phyloP scores from a whole-genome alignment of 768 basidiomycete species.

The Lactarius hatsudake region DNA sequence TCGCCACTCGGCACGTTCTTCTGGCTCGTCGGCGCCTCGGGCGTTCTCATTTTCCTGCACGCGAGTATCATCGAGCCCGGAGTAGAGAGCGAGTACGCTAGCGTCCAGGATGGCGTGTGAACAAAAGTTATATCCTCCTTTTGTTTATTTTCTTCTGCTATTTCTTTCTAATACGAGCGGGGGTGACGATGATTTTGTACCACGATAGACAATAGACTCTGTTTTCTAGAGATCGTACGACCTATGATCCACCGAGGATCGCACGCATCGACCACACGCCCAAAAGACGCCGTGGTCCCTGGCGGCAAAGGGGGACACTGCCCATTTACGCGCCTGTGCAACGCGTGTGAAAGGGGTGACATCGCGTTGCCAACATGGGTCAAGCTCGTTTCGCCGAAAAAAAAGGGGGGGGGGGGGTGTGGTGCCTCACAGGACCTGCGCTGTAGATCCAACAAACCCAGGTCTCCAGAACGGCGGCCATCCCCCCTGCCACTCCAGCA shows the following conservation, averaged over 20 bases:
- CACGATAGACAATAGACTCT: not conserved
- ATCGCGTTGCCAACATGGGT: not conserved
- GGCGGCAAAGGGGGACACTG: not conserved
- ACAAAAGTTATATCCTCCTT: not conserved
- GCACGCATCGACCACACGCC: not conserved
- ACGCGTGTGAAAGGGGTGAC: not conserved
- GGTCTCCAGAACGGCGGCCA: not conserved
- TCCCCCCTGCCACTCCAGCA: not conserved
- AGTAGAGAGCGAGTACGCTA: slow-evolving; percentile 88
- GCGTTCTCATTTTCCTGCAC: slow-evolving; percentile 80
- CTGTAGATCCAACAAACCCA: not conserved
- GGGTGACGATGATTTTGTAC: not conserved
- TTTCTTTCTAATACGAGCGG: not conserved
- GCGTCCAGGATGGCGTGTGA: slow-evolving; percentile 63
- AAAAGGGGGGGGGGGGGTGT: not conserved
- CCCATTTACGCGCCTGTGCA: not conserved
- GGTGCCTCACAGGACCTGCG: not conserved
- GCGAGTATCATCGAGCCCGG: slow-evolving; percentile 91
- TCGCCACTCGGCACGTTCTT: slow-evolving; percentile 83
- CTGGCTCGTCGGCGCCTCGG: slow-evolving; percentile 90
- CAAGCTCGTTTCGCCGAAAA: not conserved
- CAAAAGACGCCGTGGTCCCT: not conserved
- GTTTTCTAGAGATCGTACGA: not conserved
- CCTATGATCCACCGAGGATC: not conserved
- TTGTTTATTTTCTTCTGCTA: not conserved